phyloP scores from a whole-genome alignment of 2,329 filamentous ascomycete species.

The Cryphonectria naterciae region DNA sequence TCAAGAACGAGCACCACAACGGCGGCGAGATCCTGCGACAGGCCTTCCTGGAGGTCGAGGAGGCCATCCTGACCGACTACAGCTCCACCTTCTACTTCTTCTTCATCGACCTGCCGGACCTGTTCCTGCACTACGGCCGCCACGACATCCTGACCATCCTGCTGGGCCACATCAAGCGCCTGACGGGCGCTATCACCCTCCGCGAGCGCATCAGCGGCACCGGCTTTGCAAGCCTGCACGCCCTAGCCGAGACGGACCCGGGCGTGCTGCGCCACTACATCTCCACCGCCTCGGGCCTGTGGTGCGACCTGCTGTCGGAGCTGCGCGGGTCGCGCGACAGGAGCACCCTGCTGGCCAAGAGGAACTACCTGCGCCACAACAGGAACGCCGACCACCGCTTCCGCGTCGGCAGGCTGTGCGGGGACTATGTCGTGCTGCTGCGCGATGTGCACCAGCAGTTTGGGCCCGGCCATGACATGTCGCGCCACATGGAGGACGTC shows the following conservation, averaged over 20 bases:
- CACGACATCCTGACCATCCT: conserved; percentile 30
- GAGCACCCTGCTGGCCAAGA: conserved; percentile 30
- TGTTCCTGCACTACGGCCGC: conserved; percentile 29
- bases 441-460: conserved; percentile 20
- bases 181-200: conserved; percentile 26
- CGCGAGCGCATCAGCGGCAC: conserved; percentile 27
- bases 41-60: conserved; percentile 31
- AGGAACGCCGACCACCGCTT: conserved; percentile 4
- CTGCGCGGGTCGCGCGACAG: conserved; percentile 27
- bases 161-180: conserved; percentile 29
- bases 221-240: conserved; percentile 29
- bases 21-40: conserved; percentile 30
- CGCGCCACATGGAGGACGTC: conserved; percentile 29
- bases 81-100: conserved; percentile 31
- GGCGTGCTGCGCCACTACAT: conserved; percentile 27
- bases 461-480: conserved; percentile 25
- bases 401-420: conserved; percentile 20
- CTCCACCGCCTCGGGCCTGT: conserved; percentile 29
- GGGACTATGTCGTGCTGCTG: conserved; percentile 28
- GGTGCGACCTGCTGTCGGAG: conserved; percentile 29
- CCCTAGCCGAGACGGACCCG: conserved; percentile 27
- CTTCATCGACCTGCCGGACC: conserved; percentile 31
- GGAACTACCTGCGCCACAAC: conserved; percentile 30
- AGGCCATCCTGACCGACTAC: conserved; percentile 30
- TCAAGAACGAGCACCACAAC: conserved; percentile 27